Conservation (phyloP, 495 filamentous ascomycete species). For the Penicillium malachiteum region DNA sequence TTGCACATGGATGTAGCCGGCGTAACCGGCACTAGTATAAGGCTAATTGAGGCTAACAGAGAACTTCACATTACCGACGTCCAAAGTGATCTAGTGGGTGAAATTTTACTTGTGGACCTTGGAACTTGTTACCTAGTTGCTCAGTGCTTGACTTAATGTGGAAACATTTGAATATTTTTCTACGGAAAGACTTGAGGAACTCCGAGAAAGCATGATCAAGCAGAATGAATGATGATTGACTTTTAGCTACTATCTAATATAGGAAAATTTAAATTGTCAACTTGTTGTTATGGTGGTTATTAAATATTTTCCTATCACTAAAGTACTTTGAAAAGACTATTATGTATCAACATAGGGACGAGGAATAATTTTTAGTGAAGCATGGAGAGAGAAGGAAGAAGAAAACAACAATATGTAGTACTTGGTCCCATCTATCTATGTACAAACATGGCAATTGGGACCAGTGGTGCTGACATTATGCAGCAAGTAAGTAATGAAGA, state of each 20-base stretch:
- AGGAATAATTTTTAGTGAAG: not conserved
- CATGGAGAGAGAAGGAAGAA: not conserved
- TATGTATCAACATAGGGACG: not conserved
- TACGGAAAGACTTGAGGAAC: not conserved
- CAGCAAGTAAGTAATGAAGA: not conserved
- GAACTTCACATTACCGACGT: not conserved
- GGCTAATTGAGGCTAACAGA: not conserved
- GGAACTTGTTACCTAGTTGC: not conserved
- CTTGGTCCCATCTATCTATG: not conserved
- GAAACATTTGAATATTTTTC: slow-evolving; percentile 1
- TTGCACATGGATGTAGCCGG: not conserved
- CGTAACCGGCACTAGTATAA: not conserved
- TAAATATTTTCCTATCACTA: not conserved
- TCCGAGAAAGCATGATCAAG: slow-evolving; percentile 1
- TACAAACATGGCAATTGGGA: not conserved
- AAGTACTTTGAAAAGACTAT: not conserved
- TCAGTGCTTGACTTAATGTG: not conserved
- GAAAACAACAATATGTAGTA: not conserved
- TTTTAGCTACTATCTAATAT: not conserved
- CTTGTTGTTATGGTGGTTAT: not conserved
- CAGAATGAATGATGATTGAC: not conserved
- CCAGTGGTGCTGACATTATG: not conserved
- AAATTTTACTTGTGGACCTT: not conserved
- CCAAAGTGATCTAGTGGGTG: not conserved
- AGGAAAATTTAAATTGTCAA: not conserved